Evolutionary conservation across 2,329 filamentous ascomycete genomes (phyloP).

Genomic region (Periconia sp.): DNA sequence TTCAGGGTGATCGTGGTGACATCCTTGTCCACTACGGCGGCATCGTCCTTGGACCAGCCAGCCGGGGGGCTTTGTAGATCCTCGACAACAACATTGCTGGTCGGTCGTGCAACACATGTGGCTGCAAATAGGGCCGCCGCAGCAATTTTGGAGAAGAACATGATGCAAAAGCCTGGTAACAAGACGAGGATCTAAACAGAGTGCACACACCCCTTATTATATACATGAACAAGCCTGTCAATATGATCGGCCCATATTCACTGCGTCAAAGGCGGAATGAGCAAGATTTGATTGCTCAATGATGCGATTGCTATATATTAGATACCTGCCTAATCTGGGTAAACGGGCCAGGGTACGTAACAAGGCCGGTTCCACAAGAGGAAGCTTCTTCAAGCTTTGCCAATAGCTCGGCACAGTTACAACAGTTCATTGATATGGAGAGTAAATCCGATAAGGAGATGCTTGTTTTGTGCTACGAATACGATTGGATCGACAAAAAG

Average conservation of each 20-base stretch:
- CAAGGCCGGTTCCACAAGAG: constrained; percentile 6
- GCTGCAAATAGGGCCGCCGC: constrained; percentile 4
- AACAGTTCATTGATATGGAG: background rate
- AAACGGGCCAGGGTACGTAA: constrained; percentile 1
- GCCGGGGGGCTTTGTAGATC: constrained; percentile 13
- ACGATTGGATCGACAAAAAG: background rate
- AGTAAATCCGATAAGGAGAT: background rate
- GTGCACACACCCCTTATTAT: too few relatives aligned
- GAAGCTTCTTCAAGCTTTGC: constrained; percentile 17
- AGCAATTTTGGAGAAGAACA: constrained; percentile 6
- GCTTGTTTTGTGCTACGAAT: background rate
- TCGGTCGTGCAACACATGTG: constrained; percentile 13
- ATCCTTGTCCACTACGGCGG: constrained; percentile 17
- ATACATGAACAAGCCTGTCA: too few relatives aligned
- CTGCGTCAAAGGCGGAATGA: background rate
- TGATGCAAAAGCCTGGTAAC: background rate
- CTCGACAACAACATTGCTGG: constrained; percentile 16
- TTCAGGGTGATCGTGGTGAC: constrained; percentile 16
- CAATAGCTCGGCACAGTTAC: constrained; percentile 12
- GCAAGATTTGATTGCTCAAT: background rate
- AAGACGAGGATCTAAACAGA: too few relatives aligned
- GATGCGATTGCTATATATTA: background rate
- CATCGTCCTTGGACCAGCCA: constrained; percentile 16
- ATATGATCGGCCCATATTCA: background rate
- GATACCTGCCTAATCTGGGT: constrained; percentile 10